Conservation (phyloP, 768 basidiomycete species). For the Russula brevipes region DNA sequence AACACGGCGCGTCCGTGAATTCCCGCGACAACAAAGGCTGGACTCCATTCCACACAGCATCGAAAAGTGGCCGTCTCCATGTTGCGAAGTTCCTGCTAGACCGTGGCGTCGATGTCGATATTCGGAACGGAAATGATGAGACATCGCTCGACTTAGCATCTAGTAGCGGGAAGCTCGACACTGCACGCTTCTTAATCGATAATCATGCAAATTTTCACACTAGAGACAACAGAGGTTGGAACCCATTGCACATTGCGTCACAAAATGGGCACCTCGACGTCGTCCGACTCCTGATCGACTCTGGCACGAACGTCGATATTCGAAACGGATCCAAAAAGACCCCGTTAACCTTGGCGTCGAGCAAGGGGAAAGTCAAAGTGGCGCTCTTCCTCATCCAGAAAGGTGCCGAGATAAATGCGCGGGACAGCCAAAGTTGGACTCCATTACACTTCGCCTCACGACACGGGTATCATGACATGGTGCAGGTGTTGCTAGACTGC, state of each 20-base stretch:
- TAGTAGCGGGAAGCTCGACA: neutral
- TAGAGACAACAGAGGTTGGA: neutral
- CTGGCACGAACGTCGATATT: neutral
- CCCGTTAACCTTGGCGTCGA: conserved; percentile 48
- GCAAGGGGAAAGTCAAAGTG: neutral
- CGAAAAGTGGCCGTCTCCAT: neutral
- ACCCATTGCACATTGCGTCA: neutral
- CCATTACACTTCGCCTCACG: neutral
- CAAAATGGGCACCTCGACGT: neutral
- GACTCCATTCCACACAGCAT: neutral
- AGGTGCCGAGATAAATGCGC: neutral
- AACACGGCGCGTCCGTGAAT: neutral
- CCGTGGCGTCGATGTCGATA: neutral
- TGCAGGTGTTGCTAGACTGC: neutral
- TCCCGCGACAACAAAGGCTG: neutral
- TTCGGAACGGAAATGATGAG: neutral
- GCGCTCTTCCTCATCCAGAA: neutral
- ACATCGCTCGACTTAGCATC: neutral
- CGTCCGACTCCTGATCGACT: neutral
- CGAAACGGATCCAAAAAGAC: neutral
- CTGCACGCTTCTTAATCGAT: neutral
- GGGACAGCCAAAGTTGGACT: neutral
- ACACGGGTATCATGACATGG: neutral
- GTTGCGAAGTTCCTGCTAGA: neutral
- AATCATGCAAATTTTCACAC: neutral